phyloP scores from a whole-genome alignment of 2,329 filamentous ascomycete species.

The Metarhizium guizhouense region DNA sequence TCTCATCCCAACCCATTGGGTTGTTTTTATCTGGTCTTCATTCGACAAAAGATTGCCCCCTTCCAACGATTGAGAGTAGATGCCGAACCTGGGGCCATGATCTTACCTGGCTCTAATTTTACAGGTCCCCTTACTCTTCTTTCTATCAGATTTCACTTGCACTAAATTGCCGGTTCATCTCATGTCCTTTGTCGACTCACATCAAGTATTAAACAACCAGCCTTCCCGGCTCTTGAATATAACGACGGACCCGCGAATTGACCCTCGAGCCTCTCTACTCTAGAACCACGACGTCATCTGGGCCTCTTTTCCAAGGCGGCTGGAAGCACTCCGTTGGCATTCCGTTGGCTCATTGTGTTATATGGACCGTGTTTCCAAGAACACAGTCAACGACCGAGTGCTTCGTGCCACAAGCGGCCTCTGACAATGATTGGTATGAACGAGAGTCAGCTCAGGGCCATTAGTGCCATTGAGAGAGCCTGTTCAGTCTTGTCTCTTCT shows the following conservation, averaged over 20 bases:
- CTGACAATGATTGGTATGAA: background rate
- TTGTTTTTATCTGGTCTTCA: background rate
- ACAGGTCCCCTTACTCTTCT: background rate
- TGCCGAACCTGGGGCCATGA: background rate
- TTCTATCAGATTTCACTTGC: background rate
- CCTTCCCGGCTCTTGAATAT: background rate
- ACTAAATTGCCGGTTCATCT: background rate
- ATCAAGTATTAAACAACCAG: background rate
- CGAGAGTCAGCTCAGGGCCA: constrained; percentile 36
- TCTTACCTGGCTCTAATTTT: background rate
- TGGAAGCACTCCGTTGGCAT: background rate
- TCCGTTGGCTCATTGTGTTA: background rate
- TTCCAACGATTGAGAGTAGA: background rate
- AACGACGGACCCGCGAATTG: background rate
- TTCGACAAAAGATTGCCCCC: background rate
- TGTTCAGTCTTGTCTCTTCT: constrained; percentile 63
- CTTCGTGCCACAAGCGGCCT: no score
- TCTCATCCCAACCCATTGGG: background rate
- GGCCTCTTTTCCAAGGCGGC: background rate
- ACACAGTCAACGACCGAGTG: no score
- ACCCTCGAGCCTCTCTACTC: background rate
- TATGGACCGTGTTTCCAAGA: no score
- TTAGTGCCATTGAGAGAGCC: constrained; percentile 56
- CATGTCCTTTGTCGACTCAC: background rate
- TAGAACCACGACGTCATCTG: background rate